Evolutionary conservation across 805 yeast species (phyloP), one percentile per base, ranked within the genome.

Genomic region (Cyberlindnera lachancei): DNA sequence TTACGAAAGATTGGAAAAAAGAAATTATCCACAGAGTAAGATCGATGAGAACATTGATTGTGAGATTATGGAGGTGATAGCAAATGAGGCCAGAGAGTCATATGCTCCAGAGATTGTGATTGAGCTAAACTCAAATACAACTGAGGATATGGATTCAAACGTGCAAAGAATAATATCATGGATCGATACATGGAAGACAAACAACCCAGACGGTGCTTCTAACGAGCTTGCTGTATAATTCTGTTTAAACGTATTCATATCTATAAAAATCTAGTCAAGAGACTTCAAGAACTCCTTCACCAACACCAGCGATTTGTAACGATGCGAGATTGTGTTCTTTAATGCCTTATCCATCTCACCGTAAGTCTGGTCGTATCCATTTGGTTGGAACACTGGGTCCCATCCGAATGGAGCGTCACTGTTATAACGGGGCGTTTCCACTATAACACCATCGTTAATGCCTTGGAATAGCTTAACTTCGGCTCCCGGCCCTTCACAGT

Each of bases 11-110:
- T 64, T 92, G 45, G 63, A 66, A 39, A 70, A 73, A 38, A 71
- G 98, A 55, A 81, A 79, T 6, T 92, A 92, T 53, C 75, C 79
- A 34, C 80, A 84, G 39, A 67, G 70, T 38, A 92, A 92, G 59
- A 74, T 92, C 41, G 80, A 79, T 36, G 99, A 92, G 50, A 92
- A 92, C 53, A 61, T 92, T 27, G 98, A 92, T 56, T 94, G 94
- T 38, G 99, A 92, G 59, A 92, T 92, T 43, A 92, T 92, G 97
- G 90, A 88, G 45, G 84, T 90, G 11, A 73, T 92, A 12, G 58
- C 77, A 28, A 81, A 79, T 42, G 98, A 92, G 44, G 98, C 97
- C 0, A 64, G 71, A 36, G 96, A 86, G 21, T 70, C 79, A 25
- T 92, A 86, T 51, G 81, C 69, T 20, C 76, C 77, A 27, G 84